Percentiles rank a stretch among this genome's conserved stretches.
Conservation (phyloP, 176 grass and related monocot species). For the Aechmea fasciata region DNA sequence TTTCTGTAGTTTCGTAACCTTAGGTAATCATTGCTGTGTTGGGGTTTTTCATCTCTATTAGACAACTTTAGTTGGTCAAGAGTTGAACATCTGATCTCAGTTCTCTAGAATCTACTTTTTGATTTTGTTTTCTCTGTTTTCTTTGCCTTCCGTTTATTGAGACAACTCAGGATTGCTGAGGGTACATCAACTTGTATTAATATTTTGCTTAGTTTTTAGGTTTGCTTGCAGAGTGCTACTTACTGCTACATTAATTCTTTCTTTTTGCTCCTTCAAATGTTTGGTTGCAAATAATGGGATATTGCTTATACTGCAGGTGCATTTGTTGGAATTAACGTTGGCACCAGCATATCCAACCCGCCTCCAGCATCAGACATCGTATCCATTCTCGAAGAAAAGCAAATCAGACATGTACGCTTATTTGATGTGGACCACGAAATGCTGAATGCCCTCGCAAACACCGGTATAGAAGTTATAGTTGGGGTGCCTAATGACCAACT, state of each 20-base stretch:
- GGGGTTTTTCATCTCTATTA: not conserved
- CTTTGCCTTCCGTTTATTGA: not conserved
- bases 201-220: not conserved
- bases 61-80: not conserved
- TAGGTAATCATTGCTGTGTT: not conserved
- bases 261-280: not conserved
- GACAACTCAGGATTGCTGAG: not conserved
- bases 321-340: slow-evolving; percentile 85
- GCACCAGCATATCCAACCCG: slow-evolving; percentile 45
- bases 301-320: slow-evolving; percentile 38
- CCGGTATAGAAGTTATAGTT: slow-evolving; percentile 82
- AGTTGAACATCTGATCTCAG: not conserved
- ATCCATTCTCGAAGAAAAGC: slow-evolving; percentile 71
- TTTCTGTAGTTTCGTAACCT: not conserved
- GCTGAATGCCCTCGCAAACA: slow-evolving; percentile 73
- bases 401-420: slow-evolving; percentile 71
- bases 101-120: not conserved
- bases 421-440: slow-evolving; percentile 75
- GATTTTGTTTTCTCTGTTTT: not conserved
- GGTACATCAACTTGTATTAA: not conserved
- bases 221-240: not conserved
- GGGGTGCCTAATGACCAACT: slow-evolving; percentile 79
- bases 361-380: slow-evolving; percentile 62
- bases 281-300: slow-evolving; percentile 8
- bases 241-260: not conserved